phyloP scores from a whole-genome alignment of 441 rosid species.

The Syzygium malaccense region DNA sequence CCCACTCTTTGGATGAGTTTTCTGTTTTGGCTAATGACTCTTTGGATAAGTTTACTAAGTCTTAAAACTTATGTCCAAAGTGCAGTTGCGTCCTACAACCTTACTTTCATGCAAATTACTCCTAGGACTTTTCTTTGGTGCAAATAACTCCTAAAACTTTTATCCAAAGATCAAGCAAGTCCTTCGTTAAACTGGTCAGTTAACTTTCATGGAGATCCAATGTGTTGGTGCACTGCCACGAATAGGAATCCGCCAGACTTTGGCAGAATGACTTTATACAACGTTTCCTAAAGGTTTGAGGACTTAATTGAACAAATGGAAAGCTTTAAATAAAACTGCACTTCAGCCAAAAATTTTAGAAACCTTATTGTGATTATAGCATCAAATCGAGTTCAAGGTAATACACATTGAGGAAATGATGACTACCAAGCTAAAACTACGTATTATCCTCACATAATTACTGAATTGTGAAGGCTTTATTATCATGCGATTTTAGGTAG shows the following conservation, averaged over 20 bases:
- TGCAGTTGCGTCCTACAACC: neutral
- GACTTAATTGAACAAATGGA: neutral
- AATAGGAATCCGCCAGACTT: neutral
- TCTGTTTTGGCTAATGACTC: neutral
- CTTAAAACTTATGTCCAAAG: neutral
- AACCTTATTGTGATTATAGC: neutral
- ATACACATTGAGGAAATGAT: neutral
- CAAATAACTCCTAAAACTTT: neutral
- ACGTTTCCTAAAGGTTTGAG: neutral
- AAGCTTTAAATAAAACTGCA: neutral
- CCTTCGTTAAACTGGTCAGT: neutral
- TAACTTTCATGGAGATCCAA: neutral
- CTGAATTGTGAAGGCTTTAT: neutral
- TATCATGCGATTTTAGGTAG: neutral
- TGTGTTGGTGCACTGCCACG: neutral
- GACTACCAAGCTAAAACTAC: neutral
- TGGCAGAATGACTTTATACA: neutral
- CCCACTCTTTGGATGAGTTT: neutral
- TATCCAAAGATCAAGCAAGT: neutral
- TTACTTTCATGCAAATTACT: neutral
- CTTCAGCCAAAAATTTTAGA: neutral
- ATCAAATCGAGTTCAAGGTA: neutral
- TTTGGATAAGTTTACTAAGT: neutral
- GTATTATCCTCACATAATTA: neutral
- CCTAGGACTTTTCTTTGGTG: neutral